Evolutionary conservation across 805 yeast genomes (phyloP).

Genomic region (Zygosaccharomyces kombuchaensis): DNA sequence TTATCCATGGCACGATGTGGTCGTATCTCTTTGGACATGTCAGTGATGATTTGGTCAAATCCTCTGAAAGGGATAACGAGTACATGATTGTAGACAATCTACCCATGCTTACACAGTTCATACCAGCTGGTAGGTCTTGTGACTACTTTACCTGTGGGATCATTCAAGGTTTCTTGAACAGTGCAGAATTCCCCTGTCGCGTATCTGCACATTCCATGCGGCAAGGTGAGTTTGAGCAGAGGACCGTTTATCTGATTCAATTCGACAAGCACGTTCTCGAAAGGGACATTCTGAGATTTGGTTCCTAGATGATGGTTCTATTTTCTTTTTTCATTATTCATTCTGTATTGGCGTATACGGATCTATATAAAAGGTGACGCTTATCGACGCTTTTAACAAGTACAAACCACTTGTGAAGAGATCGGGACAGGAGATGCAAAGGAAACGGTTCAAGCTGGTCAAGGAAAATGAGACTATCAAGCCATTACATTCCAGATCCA

Average conservation of each 20-base stretch:
- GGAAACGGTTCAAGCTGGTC: conserved; percentile 11
- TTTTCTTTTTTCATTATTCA: background rate
- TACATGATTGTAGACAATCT: conserved; percentile 77
- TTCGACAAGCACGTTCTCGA: conserved; percentile 56
- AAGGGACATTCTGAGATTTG: conserved; percentile 48
- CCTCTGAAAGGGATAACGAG: conserved; percentile 60
- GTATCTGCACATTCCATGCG: conserved; percentile 81
- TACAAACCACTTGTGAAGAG: background rate
- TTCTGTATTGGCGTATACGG: conserved; percentile 5
- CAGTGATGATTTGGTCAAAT: conserved; percentile 72
- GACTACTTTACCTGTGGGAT: conserved; percentile 83
- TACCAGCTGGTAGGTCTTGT: conserved; percentile 72
- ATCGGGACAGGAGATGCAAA: conserved; percentile 9
- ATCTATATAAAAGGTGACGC: conserved; percentile 1
- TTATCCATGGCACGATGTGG: conserved; percentile 74
- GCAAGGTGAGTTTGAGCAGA: conserved; percentile 47
- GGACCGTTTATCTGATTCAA: conserved; percentile 73
- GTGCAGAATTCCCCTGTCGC: conserved; percentile 62
- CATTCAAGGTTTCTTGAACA: conserved; percentile 75
- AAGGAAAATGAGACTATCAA: conserved; percentile 7
- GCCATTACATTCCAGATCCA: conserved; percentile 18
- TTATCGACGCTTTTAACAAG: background rate
- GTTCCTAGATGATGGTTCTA: background rate
- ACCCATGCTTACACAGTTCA: conserved; percentile 64
- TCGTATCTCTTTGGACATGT: conserved; percentile 65